Evolutionary conservation across 1,284 basidiomycete genomes (phyloP).

Genomic region (Ustilago crameri): DNA sequence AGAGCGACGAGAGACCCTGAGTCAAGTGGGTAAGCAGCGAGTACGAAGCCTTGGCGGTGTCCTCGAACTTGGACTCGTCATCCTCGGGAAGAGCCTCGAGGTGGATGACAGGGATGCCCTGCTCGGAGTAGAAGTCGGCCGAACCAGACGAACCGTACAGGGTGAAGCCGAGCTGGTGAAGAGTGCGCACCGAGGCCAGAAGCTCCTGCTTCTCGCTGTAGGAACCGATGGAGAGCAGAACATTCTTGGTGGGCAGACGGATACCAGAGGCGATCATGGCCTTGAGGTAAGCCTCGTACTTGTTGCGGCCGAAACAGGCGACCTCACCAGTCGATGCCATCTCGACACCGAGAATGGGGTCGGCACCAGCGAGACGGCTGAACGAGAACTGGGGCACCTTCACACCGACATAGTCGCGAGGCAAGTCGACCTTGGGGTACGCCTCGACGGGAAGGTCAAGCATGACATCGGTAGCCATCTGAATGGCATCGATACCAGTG

Average conservation of each 20-base stretch:
- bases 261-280: constrained; percentile 96
- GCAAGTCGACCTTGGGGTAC: constrained; percentile 87
- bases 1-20: constrained; percentile 74
- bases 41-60: constrained; percentile 64
- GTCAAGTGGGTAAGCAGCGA: constrained; percentile 66
- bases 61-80: constrained; percentile 62
- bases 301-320: constrained; percentile 96
- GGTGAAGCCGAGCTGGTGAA: constrained; percentile 92
- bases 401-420: constrained; percentile 93
- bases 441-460: constrained; percentile 86
- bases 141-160: constrained; percentile 98
- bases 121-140: constrained; percentile 71
- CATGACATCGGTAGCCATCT: constrained; percentile 99
- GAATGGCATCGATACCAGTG: constrained; percentile 95
- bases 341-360: constrained; percentile 98
- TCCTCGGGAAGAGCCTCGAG: constrained; percentile 67
- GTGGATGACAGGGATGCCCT: constrained; percentile 66
- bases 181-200: constrained; percentile 92
- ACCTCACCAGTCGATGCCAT: constrained; percentile 99
- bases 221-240: constrained; percentile 91
- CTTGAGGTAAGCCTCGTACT: constrained; percentile 98
- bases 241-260: constrained; percentile 92
- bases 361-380: constrained; percentile 91
- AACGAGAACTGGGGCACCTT: constrained; percentile 99
- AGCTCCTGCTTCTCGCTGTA: constrained; percentile 98